Conservation (phyloP, 2,329 filamentous ascomycete genomes). For the Cladobotryum mycophilum region DNA sequence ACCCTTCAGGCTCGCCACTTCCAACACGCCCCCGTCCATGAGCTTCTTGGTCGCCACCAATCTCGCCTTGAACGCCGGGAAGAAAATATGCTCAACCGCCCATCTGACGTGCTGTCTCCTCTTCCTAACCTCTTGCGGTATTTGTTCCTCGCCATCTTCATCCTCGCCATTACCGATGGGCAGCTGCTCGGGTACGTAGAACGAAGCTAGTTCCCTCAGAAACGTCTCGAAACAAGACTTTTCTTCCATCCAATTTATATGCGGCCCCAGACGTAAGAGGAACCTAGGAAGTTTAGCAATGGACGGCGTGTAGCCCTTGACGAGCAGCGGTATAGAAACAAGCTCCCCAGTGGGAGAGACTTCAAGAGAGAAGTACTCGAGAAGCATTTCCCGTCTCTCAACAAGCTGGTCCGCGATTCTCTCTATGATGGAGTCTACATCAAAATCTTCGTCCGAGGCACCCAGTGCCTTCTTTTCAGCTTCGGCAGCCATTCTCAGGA, state of each 20-base stretch:
- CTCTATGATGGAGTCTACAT: conserved; percentile 60
- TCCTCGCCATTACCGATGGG: conserved; percentile 38
- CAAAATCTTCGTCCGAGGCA: conserved; percentile 49
- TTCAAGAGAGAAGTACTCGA: conserved; percentile 86
- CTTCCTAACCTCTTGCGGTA: conserved; percentile 46
- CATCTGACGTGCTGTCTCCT: conserved; percentile 65
- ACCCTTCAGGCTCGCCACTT: conserved; percentile 87
- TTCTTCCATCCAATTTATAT: conserved; percentile 81
- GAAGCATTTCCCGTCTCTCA: conserved; percentile 74
- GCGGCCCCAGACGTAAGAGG: conserved; percentile 78
- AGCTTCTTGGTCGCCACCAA: conserved; percentile 75
- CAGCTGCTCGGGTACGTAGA: conserved; percentile 84
- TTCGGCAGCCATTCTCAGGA: conserved; percentile 68
- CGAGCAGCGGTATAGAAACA: conserved; percentile 70
- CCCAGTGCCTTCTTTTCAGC: conserved; percentile 51
- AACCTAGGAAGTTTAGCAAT: conserved; percentile 85
- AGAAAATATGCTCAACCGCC: conserved; percentile 78
- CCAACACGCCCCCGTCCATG: conserved; percentile 67
- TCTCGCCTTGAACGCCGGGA: conserved; percentile 79
- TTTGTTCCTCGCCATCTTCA: neutral
- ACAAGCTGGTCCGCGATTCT: conserved; percentile 64
- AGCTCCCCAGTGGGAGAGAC: conserved; percentile 74
- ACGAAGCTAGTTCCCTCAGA: conserved; percentile 76
- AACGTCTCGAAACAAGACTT: conserved; percentile 81
- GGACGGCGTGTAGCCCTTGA: conserved; percentile 83